These are phyloP conservation scores for Quercus tomentella DNA, from an alignment of 331 rosid genomes.

Conservation along the genomic window DNA sequence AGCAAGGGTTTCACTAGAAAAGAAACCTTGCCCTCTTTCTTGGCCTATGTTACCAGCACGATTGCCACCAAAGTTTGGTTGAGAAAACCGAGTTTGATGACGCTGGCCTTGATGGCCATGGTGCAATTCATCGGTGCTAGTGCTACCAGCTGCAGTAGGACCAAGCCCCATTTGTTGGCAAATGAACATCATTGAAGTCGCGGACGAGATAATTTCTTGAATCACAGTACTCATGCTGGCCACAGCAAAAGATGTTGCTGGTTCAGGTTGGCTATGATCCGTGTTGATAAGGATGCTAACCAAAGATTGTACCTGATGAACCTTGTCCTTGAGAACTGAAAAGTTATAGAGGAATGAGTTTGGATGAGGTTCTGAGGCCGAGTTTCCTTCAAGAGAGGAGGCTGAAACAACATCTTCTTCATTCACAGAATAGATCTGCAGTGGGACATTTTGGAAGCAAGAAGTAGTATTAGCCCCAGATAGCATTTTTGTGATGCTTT, in stretches of 20 bases:
- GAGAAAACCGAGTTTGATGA: not conserved
- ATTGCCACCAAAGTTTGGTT: conserved; percentile 4
- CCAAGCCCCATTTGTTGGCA: conserved; percentile 56
- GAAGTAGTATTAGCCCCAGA: conserved; percentile 21
- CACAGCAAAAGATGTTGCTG: conserved; percentile 41
- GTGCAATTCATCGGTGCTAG: conserved; percentile 18
- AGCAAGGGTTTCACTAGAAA: conserved; percentile 30
- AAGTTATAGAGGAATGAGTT: conserved; percentile 56
- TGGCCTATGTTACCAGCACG: not conserved
- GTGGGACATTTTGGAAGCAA: conserved; percentile 25
- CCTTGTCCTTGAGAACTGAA: conserved; percentile 65
- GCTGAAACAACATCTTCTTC: conserved; percentile 22
- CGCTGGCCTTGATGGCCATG: not conserved
- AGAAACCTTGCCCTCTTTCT: conserved; percentile 30
- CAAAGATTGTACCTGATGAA: conserved; percentile 52
- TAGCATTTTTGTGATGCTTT: conserved; percentile 14
- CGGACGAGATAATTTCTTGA: conserved; percentile 69
- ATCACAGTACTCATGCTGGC: conserved; percentile 50
- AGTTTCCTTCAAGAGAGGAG: conserved; percentile 26
- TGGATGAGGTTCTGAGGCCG: conserved; percentile 24
- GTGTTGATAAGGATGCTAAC: conserved; percentile 45
- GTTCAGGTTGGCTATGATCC: conserved; percentile 25
- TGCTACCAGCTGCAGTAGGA: conserved; percentile 34
- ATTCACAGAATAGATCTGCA: conserved; percentile 24
- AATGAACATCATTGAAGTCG: conserved; percentile 73